These are phyloP conservation scores for Ogataea degrootiae DNA, from an alignment of 805 yeast species.

Conservation along the genomic window DNA sequence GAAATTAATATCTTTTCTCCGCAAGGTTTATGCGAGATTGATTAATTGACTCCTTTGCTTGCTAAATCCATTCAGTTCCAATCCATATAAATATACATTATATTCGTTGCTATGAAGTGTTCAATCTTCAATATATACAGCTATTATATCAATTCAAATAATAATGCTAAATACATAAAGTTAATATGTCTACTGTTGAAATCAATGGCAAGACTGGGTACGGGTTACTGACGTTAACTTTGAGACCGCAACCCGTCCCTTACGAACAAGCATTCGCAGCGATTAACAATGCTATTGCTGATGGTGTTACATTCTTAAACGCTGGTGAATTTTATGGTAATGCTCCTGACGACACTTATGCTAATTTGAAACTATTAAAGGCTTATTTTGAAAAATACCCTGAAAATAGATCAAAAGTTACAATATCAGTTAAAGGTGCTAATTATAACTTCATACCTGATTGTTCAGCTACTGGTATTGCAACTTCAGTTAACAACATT, in stretches of 20 bases:
- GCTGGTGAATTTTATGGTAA: slow-evolving; percentile 78
- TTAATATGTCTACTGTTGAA: slow-evolving; percentile 3
- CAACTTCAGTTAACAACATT: slow-evolving; percentile 43
- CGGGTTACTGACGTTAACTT: slow-evolving; percentile 81
- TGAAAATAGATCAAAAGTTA: slow-evolving; percentile 48
- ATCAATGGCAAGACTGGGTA: slow-evolving; percentile 43
- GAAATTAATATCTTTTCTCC: too few relatives aligned
- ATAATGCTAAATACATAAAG: too few relatives aligned
- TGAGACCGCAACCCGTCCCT: slow-evolving; percentile 56
- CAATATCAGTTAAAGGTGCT: slow-evolving; percentile 69
- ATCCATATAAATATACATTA: too few relatives aligned
- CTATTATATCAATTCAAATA: too few relatives aligned
- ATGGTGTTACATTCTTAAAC: slow-evolving; percentile 53
- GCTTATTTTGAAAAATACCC: slow-evolving; percentile 57
- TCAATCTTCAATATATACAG: too few relatives aligned
- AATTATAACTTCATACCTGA: slow-evolving; percentile 39
- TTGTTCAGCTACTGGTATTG: slow-evolving; percentile 44
- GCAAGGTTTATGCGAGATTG: too few relatives aligned
- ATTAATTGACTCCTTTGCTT: too few relatives aligned
- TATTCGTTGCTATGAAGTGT: too few relatives aligned
- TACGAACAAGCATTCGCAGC: slow-evolving; percentile 48
- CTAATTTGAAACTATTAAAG: slow-evolving; percentile 52
- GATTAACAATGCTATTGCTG: slow-evolving; percentile 47
- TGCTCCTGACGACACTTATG: slow-evolving; percentile 31
- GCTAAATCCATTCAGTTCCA: too few relatives aligned